phyloP scores from a whole-genome alignment of 2,329 filamentous ascomycete species.

The Fusarium subtropicale region DNA sequence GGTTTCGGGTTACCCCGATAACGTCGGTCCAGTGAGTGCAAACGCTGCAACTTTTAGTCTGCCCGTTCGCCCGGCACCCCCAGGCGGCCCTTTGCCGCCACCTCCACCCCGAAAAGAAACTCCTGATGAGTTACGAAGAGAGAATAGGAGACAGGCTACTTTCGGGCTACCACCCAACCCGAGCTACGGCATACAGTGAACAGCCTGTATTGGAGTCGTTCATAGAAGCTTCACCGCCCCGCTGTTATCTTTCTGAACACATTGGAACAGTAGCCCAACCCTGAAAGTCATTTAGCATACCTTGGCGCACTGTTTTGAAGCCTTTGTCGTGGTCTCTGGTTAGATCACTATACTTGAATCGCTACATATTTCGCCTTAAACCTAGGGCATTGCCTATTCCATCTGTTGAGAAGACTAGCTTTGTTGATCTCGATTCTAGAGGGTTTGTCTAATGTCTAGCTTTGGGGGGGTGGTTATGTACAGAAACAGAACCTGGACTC shows the following conservation, averaged over 20 bases:
- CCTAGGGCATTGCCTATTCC: constrained; percentile 20
- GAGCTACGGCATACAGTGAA: constrained; percentile 51
- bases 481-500: constrained; percentile 26
- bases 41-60: constrained; percentile 68
- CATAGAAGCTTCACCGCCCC: constrained; percentile 31
- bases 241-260: constrained; percentile 31
- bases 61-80: constrained; percentile 72
- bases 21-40: constrained; percentile 56
- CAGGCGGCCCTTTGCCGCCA: constrained; percentile 68
- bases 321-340: constrained; percentile 42
- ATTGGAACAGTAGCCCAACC: constrained; percentile 34
- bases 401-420: constrained; percentile 34
- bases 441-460: constrained; percentile 35
- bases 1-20: constrained; percentile 55
- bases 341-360: constrained; percentile 41
- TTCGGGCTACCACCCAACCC: constrained; percentile 62
- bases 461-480: constrained; percentile 35
- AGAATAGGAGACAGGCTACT: constrained; percentile 65
- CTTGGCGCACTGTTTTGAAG: constrained; percentile 50
- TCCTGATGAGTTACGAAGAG: constrained; percentile 64
- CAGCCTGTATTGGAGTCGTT: constrained; percentile 5
- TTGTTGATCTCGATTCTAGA: constrained; percentile 33
- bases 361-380: constrained; percentile 40
- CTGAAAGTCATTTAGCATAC: constrained; percentile 50
- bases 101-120: constrained; percentile 70